phyloP scores from a whole-genome alignment of 345 rosid genomes.

The Acer negundo region DNA sequence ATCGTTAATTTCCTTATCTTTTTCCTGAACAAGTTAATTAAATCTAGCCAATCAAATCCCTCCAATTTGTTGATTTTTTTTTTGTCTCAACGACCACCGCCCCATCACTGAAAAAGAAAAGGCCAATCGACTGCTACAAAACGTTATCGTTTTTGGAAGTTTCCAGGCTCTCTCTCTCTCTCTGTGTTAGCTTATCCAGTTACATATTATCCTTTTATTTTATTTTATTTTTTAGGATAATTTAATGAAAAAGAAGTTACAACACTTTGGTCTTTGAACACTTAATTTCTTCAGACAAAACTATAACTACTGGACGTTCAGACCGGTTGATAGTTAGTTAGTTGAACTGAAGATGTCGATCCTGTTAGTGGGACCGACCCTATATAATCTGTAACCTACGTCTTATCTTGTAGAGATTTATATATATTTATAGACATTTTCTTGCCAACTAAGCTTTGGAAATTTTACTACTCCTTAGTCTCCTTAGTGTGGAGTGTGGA shows the following conservation, averaged over 20 bases:
- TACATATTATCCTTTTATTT: not conserved
- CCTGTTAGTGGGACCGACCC: not conserved
- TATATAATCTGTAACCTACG: no score
- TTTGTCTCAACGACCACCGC: not conserved
- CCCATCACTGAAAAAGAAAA: not conserved
- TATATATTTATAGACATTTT: no score
- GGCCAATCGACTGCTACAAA: not conserved
- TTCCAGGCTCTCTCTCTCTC: not conserved
- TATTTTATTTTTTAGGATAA: no score
- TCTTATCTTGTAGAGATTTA: no score
- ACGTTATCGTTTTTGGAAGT: slow-evolving; percentile 6
- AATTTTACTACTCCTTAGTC: not conserved
- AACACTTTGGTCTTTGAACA: not conserved
- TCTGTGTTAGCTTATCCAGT: not conserved
- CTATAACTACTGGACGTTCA: not conserved
- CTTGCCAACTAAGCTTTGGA: no score
- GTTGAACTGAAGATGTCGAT: not conserved
- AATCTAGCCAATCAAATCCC: not conserved
- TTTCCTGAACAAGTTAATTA: no score
- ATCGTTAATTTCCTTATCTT: no score
- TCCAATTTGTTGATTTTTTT: not conserved
- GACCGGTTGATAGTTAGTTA: not conserved
- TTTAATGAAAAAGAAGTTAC: not conserved
- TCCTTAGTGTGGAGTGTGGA: not conserved
- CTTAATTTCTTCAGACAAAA: not conserved